These are phyloP conservation scores for Penicillium sp. DNA, from an alignment of 2,329 filamentous ascomycete species.

Conservation along the genomic window DNA sequence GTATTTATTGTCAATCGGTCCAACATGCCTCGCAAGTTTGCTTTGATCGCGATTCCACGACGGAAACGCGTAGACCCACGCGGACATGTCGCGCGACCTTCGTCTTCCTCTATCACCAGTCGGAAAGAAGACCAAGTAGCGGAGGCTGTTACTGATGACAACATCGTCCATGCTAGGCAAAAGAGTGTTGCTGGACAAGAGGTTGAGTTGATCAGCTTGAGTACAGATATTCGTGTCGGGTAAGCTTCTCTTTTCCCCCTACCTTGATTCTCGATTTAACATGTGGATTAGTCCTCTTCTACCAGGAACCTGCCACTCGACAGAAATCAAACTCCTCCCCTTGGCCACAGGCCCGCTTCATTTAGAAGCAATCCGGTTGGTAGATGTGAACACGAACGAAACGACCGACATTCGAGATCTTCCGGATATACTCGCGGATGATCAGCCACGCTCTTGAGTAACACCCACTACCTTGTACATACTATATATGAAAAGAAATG, in stretches of 20 bases:
- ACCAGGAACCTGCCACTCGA: slow-evolving; percentile 58
- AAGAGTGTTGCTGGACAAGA: slow-evolving; percentile 51
- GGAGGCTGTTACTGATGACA: slow-evolving; percentile 58
- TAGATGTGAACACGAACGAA: slow-evolving; percentile 59
- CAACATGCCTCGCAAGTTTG: slow-evolving; percentile 54
- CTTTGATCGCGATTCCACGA: slow-evolving; percentile 55
- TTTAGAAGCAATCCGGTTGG: slow-evolving; percentile 55
- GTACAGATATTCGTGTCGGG: slow-evolving; percentile 60
- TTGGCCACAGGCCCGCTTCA: slow-evolving; percentile 53
- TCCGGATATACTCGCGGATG: slow-evolving; percentile 54
- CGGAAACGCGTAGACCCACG: slow-evolving; percentile 44
- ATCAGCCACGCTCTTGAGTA: slow-evolving; percentile 20
- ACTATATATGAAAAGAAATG: slow-evolving; percentile 5
- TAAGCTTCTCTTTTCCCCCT: slow-evolving; percentile 35
- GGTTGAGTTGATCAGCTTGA: slow-evolving; percentile 57
- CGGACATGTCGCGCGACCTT: slow-evolving; percentile 47
- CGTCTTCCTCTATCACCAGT: slow-evolving; percentile 45
- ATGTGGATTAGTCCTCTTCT: slow-evolving; percentile 49
- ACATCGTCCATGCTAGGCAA: slow-evolving; percentile 57
- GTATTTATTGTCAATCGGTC: slow-evolving; percentile 63
- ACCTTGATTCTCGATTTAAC: slow-evolving; percentile 4
- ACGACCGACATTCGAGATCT: slow-evolving; percentile 58
- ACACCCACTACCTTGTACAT: slow-evolving; percentile 2
- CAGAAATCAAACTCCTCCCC: slow-evolving; percentile 57
- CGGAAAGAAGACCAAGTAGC: slow-evolving; percentile 44